Evolutionary conservation across 2,329 filamentous ascomycete genomes (phyloP), one percentile per base, ranked within the genome.

Genomic region (Claviceps pazoutovae): DNA sequence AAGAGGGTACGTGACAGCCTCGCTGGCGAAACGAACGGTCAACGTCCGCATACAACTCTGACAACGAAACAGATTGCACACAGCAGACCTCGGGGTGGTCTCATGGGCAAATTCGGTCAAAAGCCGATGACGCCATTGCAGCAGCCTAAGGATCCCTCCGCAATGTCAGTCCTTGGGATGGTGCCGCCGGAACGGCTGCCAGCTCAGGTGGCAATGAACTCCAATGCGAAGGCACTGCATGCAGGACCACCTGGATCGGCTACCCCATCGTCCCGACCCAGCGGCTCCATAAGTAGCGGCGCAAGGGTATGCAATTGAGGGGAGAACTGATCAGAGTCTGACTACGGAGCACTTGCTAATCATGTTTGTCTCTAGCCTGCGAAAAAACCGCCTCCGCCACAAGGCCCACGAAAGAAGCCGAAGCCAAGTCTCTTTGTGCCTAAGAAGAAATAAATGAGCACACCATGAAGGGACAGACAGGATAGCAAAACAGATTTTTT

Each of bases 111-210:
- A 51, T 70, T 70, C 54, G 62, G 62, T 19, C 59, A 61, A 49
- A 68, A 59, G 52, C 58, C 63, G 14, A 57, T 50, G 49, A 56
- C 59, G 41, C 58, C 58, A 8, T 54, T 58, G 4, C 62, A 62
- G 51, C 57, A 60, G n/a, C 66, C 67, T n/a, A 65, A 62, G 30
- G 75, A 78, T 51, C 74, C 74, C 2, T 74, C 74, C 2, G 75
- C 74, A 17, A 74, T 77, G 72, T 70, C 73, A 52, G 70, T 74
- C 19, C 64, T 78, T 46, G 74, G 74, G 6, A 61, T 78, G 56
- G 65, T 61, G 11, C 73, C 74, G 21, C 73, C 73, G 6, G 66
- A 71, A 54, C 64, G 72, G 39, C 68, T 69, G 45, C 66, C 68
- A 3, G 59, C 68, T 30, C 56, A 51, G 21, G 48, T 54, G 44